These are phyloP conservation scores for Stachybotrys echinatus DNA, from an alignment of 2,329 filamentous ascomycete species.

Conservation along the genomic window DNA sequence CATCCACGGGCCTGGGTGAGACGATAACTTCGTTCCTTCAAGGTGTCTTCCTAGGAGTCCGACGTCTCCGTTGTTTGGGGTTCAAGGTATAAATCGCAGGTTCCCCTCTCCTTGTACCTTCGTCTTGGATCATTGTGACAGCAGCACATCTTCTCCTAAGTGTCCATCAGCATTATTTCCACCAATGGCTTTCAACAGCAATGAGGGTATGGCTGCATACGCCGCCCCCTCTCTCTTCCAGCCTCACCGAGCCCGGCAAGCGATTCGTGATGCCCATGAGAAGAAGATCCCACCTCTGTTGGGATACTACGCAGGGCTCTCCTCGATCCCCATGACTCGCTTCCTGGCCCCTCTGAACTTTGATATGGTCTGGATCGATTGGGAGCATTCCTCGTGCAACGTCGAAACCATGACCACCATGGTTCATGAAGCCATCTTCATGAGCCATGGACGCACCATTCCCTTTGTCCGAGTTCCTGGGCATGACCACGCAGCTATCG, in stretches of 20 bases:
- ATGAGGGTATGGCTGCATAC: constrained; percentile 34
- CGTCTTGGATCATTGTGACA: too few species aligned
- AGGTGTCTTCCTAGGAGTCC: too few species aligned
- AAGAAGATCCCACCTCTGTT: constrained; percentile 39
- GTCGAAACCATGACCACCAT: constrained; percentile 46
- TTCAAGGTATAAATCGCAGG: too few species aligned
- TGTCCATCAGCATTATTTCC: background rate
- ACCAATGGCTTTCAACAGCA: constrained; percentile 4
- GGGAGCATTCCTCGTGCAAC: constrained; percentile 40
- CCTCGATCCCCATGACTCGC: constrained; percentile 31
- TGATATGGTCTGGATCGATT: constrained; percentile 40
- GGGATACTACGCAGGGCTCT: constrained; percentile 35
- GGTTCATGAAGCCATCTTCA: constrained; percentile 40
- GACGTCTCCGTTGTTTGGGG: too few species aligned
- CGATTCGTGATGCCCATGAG: constrained; percentile 38
- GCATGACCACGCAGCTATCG: constrained; percentile 41
- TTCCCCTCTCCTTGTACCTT: too few species aligned
- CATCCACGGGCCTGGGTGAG: too few species aligned
- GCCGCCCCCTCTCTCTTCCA: constrained; percentile 39
- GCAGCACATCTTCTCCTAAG: background rate
- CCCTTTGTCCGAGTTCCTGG: constrained; percentile 39
- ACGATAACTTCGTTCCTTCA: too few species aligned
- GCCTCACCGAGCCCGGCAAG: constrained; percentile 37
- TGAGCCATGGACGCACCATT: constrained; percentile 38
- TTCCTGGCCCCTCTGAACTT: constrained; percentile 36